These are phyloP conservation scores for Coemansia sp. DNA, from an alignment of 192 early-diverging fungal species.

Conservation along the genomic window DNA sequence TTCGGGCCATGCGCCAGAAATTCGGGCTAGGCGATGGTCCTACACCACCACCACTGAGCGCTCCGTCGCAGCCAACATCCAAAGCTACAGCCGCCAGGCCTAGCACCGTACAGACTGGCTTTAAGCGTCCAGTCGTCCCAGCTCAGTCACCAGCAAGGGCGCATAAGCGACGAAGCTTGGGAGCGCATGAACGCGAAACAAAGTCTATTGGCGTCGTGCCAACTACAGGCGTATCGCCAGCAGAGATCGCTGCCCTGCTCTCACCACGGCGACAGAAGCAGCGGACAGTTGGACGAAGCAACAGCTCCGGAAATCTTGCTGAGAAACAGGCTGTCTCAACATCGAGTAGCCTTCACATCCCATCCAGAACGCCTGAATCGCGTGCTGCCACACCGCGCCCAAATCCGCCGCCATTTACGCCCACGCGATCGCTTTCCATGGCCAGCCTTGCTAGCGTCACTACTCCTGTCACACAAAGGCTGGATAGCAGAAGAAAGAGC, in stretches of 20 bases:
- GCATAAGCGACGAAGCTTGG: not conserved
- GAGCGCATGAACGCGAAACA: not conserved
- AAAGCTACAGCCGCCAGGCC: not conserved
- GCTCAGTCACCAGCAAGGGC: not conserved
- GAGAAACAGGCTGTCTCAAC: not conserved
- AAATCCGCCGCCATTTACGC: not conserved
- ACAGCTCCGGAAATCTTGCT: not conserved
- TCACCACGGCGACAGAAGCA: conserved; percentile 23
- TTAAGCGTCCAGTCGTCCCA: not conserved
- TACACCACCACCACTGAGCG: not conserved
- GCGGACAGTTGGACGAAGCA: not conserved
- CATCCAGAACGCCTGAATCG: conserved; percentile 35
- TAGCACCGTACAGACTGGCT: not conserved
- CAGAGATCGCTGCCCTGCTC: conserved; percentile 42
- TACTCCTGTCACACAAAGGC: not conserved
- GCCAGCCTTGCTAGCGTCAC: not conserved
- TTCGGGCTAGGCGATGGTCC: conserved; percentile 19
- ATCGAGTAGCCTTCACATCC: conserved; percentile 16
- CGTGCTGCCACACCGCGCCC: conserved; percentile 21
- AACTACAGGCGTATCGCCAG: conserved; percentile 22
- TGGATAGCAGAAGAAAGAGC: not conserved
- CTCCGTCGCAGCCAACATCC: not conserved
- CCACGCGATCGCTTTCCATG: conserved; percentile 4
- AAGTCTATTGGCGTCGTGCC: not conserved
- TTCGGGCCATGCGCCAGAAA: conserved; percentile 29